phyloP scores from a whole-genome alignment of 345 rosid species.

The Linum tenue region DNA sequence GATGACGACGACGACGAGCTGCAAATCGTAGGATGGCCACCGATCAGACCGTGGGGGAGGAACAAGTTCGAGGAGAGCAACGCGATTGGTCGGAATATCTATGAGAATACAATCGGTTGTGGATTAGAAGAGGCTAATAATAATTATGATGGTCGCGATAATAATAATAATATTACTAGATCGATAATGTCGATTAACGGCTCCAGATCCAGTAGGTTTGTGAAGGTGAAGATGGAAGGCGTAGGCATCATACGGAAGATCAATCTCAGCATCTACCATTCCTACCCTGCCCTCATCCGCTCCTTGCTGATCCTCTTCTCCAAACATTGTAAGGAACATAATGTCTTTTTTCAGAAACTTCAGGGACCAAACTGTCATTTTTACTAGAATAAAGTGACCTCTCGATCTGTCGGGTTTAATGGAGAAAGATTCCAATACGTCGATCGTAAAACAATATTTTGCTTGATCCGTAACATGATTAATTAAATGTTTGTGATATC shows the following conservation, averaged over 20 bases:
- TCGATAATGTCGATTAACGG: conserved; percentile 5
- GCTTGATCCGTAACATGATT: no score
- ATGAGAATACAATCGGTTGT: conserved; percentile 6
- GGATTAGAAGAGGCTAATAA: conserved; percentile 8
- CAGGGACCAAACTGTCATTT: neutral
- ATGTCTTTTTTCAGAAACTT: neutral
- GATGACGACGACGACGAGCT: conserved; percentile 22
- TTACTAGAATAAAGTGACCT: no score
- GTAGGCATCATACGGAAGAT: conserved; percentile 54
- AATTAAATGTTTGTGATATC: no score
- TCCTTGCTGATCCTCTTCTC: conserved; percentile 46
- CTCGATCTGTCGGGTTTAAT: no score
- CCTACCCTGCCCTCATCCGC: conserved; percentile 35
- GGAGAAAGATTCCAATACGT: no score
- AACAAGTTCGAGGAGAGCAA: conserved; percentile 17
- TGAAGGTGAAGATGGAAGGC: conserved; percentile 79
- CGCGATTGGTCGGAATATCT: conserved; percentile 15
- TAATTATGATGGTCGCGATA: no score
- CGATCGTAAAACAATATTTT: no score
- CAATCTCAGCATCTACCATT: conserved; percentile 36
- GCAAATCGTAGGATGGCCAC: conserved; percentile 67
- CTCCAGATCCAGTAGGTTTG: conserved; percentile 29
- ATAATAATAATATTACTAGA: no score
- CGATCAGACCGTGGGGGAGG: conserved; percentile 58
- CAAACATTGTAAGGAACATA: conserved; percentile 16